Base-by-base conservation (phyloP, 495 filamentous ascomycete genomes). In the Lophiostoma macrostomum region DNA sequence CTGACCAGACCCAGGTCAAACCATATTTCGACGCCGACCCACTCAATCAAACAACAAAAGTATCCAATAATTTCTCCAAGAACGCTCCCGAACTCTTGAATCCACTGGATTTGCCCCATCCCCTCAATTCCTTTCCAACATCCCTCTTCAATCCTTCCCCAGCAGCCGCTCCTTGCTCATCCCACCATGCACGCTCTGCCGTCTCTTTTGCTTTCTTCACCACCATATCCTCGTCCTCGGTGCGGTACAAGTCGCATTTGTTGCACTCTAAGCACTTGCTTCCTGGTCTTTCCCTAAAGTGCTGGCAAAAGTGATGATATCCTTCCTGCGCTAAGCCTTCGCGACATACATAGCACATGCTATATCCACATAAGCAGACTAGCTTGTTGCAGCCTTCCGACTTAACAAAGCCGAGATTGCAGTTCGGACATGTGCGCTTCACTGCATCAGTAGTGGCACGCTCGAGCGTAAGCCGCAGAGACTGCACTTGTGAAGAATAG, bases 341-440 rank as follows among this genome's bases (percentile, higher is more conserved):
- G 22, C 87, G 85, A 64, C 87, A 95, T 32, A 95, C 78, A 55
- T 95, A 96, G 72, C 93, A 98, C 93, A 98, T 98, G 53, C 85
- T 84, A 69, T 96, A 98, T 0, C 93, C 91, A 67, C 93, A 98
- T n/a, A 88, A 78, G 66, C 93, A 98, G n/a, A 87, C 91, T 13
- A 98, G 71, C 68, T 96, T 96, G 72, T 98, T 98, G 76, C 93
- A 98, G 53, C 93, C 93, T 27, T 85, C 83, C 2, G 79, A 82
- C 64, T 96, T 96, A 68, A 98, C 85, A 64, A 98, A 96, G 13
- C 85, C 87, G 20, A 90, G 83, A 51, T 86, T 81, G 73, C 93
- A 98, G 45, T 81, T 78, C 8, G 93, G 93, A 67, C 93, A 98
- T 14, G 91, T 95, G 32, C 93, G 88, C 70, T 98, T 98, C 57